Base-by-base conservation (phyloP, 164 flowering plant species). In the Piper betle region DNA sequence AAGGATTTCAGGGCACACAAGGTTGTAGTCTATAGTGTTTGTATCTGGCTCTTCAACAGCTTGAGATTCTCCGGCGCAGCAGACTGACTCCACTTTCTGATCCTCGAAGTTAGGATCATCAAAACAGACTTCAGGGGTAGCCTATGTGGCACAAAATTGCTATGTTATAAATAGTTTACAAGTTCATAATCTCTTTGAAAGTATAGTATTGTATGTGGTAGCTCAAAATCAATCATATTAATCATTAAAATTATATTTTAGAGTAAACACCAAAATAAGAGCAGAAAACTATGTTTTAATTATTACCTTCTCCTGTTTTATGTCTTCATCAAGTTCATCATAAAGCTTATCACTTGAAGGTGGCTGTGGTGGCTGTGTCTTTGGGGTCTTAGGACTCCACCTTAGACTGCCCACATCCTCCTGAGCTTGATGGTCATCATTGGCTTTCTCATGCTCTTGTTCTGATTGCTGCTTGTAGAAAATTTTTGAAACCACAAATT, bases 401-500 rank as follows among this genome's bases (percentile, higher is more conserved):
- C 60, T 71, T 55, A 48, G 12, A 20, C 55, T 67, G 58, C 20
- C 39, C n/a, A 18, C 58, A 37, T 61, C 42, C 6, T 53, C 40
- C 12, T 62, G 40, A 5, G 7, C 33, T 11, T 6, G 38, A 25
- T 16, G 20, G 33, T 55, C 10, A 20, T 55, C 58, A n/a, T 48
- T 61, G 4, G 19, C 39, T 52, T 61, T 60, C 53, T 56, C 58
- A 2, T 5, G 60, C 19, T 33, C 38, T 53, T 75, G 78, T 76
- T 83, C 87, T 20, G 61, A 42, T 37, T 64, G 77, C 63, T 72
- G 88, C 60, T 93, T 85, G 64, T 79, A 85, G 57, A 65, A 83
- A 56, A 93, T 69, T 67, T 84, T 93, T 2, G 95, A 87, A 20
- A 90, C 88, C 43, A 93, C 97, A 67, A 65, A 83, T 39, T 82